phyloP scores from a whole-genome alignment of 169 alveolate species.

The Plasmodium fragile region DNA sequence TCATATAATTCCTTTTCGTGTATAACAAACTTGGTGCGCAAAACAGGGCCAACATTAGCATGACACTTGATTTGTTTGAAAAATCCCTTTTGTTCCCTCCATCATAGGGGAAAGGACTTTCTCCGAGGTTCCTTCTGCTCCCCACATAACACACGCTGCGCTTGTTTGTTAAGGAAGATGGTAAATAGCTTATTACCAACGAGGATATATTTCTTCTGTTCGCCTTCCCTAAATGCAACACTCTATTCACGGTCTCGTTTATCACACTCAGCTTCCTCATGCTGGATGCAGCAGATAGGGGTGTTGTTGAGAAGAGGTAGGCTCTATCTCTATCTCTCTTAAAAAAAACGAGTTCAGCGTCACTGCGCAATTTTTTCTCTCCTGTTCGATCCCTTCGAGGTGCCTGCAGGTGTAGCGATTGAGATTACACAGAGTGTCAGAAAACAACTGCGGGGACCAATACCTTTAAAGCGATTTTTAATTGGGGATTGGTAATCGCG shows the following conservation, averaged over 20 bases:
- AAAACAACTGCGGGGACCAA: not conserved
- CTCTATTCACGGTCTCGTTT: not conserved
- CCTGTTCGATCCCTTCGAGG: not conserved
- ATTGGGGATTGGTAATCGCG: not conserved
- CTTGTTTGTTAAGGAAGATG: not conserved
- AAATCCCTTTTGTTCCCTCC: not conserved
- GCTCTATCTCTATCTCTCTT: too few relatives aligned
- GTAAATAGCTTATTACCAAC: not conserved
- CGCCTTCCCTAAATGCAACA: not conserved
- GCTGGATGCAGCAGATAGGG: not conserved
- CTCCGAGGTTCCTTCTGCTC: not conserved
- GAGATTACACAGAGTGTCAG: not conserved
- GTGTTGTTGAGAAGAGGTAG: too few relatives aligned
- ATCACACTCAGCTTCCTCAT: constrained; percentile 3
- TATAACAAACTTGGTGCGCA: constrained; percentile 3
- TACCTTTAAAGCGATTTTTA: not conserved
- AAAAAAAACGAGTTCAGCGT: not conserved
- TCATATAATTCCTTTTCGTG: not conserved
- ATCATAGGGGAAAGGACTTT: not conserved
- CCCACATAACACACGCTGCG: not conserved
- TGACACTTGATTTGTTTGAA: constrained; percentile 3
- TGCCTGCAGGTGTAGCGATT: not conserved
- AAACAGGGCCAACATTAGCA: constrained; percentile 13
- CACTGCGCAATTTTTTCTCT: not conserved
- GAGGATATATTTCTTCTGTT: not conserved